Evolutionary conservation across 495 filamentous ascomycete species (phyloP).

Genomic region (Cercophora samala): DNA sequence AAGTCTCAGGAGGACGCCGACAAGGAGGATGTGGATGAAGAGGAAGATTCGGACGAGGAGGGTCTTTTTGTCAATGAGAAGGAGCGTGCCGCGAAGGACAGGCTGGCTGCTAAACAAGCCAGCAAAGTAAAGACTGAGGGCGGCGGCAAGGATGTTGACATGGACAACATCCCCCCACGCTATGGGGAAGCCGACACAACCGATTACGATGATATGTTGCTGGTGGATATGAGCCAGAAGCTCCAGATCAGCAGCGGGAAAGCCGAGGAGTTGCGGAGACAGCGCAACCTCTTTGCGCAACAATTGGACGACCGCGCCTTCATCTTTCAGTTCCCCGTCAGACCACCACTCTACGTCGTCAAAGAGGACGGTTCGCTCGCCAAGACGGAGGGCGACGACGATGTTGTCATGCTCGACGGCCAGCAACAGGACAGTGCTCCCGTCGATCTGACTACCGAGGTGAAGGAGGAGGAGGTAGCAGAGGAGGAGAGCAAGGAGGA

Average conservation of each 20-base stretch:
- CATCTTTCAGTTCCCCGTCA: conserved; percentile 63
- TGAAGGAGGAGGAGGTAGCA: conserved; percentile 16
- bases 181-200: background rate
- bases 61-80: conserved; percentile 41
- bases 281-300: conserved; percentile 16
- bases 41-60: conserved; percentile 43
- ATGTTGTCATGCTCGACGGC: conserved; percentile 29
- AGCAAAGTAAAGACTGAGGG: background rate
- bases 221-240: conserved; percentile 18
- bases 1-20: conserved; percentile 19
- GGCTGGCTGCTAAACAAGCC: conserved; percentile 36
- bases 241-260: conserved; percentile 16
- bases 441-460: conserved; percentile 32
- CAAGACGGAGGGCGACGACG: conserved; percentile 32
- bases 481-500: conserved; percentile 24
- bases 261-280: conserved; percentile 18
- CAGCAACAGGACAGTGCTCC: conserved; percentile 13
- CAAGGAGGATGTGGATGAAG: conserved; percentile 39
- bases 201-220: background rate
- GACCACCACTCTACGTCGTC: conserved; percentile 47
- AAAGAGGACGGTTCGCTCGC: conserved; percentile 14
- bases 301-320: conserved; percentile 51
- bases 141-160: background rate
- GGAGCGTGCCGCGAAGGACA: conserved; percentile 30
- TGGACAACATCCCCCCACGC: background rate